Evolutionary conservation across 225 moss, liverwort and hornwort species (phyloP), one percentile per base, ranked within the genome.

Genomic region (Pleurozium schreberi): DNA sequence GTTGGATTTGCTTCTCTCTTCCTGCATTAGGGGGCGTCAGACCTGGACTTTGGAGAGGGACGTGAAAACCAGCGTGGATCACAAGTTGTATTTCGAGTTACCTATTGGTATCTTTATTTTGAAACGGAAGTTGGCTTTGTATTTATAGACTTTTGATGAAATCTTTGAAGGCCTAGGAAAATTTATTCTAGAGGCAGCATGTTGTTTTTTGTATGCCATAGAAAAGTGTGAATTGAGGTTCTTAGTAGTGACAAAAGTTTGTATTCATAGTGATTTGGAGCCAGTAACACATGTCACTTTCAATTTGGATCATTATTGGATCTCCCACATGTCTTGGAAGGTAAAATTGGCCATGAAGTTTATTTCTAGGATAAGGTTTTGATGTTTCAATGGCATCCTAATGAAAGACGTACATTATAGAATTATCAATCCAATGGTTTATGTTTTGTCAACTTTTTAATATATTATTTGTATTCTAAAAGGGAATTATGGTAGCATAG

Each of bases 181-280:
- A 20, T 0, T 31, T 49, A 33, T 49, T 75, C 2, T 20, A 2
- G 5, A 75, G 1, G 12, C 13, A 20, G 34, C 0, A 75, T 50
- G 4, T 8, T 19, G n/a, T 52, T 23, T 8, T 76, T 76, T 5
- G 1, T 34, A 9, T 36, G 15, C 33, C 2, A 9, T 8, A 9
- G 5, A 9, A 23, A 5, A 77, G 6, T 38, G 38, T 1, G 25
- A 38, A 53, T 15, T 53, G 15, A 38, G 15, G 38, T 38, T 6
- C 3, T 15, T 16, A 10, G 5, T 5, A 8, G 25, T 36, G 8
- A 36, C 9, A 14, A 36, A 52, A 76, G 14, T 36, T 36, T 53
- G 6, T 15, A 53, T 15, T 77, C 15, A 14, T 38, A 0, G 36
- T 53, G 6, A 53, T 53, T 0, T 1, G 0, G 14, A 53, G 5